Evolutionary conservation across 805 yeast species (phyloP).

Genomic region (Lachancea quebecensis): DNA sequence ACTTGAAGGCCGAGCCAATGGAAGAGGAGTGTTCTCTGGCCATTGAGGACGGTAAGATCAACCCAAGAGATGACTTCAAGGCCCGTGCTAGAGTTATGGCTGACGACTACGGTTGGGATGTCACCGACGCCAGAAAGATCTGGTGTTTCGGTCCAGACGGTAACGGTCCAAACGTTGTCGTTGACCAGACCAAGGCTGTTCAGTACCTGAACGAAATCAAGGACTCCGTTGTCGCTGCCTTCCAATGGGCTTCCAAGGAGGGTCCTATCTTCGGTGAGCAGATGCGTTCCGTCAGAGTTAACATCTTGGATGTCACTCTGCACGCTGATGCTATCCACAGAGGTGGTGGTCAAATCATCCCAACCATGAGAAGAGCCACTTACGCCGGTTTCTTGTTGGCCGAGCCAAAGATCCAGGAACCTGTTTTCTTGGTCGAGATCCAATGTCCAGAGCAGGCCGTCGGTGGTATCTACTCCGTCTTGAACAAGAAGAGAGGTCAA

Average conservation of each 20-base stretch:
- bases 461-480: constrained; percentile 99
- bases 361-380: constrained; percentile 99
- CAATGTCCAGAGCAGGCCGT: constrained; percentile 99
- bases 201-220: constrained; percentile 98
- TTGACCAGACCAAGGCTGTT: constrained; percentile 99
- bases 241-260: constrained; percentile 99
- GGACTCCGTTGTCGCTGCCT: constrained; percentile 99
- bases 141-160: constrained; percentile 99
- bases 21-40: constrained; percentile 89
- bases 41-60: constrained; percentile 86
- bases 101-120: constrained; percentile 99
- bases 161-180: constrained; percentile 96
- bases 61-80: constrained; percentile 97
- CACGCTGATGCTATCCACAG: constrained; percentile 99
- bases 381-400: constrained; percentile 97
- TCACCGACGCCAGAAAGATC: constrained; percentile 99
- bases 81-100: constrained; percentile 98
- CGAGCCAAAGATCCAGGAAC: constrained; percentile 98
- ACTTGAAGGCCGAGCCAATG: constrained; percentile 94
- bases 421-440: constrained; percentile 97
- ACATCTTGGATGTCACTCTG: constrained; percentile 97
- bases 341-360: constrained; percentile 99
- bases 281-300: constrained; percentile 92
- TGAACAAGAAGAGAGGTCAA: constrained; percentile 99
- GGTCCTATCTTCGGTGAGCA: constrained; percentile 98